Conservation (phyloP, 106 monocot genomes). For the Vanilla planifolia region DNA sequence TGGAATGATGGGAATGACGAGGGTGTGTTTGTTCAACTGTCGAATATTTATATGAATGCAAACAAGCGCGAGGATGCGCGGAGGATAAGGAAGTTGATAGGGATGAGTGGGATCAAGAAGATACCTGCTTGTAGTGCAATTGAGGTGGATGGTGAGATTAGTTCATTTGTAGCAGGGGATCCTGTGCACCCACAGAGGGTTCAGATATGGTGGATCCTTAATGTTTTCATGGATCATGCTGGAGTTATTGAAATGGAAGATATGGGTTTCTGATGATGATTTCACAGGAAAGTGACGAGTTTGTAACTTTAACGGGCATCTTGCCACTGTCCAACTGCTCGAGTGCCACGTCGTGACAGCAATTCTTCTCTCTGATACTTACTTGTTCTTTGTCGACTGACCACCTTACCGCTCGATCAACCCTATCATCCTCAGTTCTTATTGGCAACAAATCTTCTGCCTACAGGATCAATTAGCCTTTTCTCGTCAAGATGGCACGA, state of each 20-base stretch:
- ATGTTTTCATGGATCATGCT: constrained; percentile 28
- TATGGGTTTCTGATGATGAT: neutral
- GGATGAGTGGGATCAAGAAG: constrained; percentile 41
- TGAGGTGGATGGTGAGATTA: constrained; percentile 35
- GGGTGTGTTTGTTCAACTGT: constrained; percentile 55
- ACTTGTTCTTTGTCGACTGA: too few relatives aligned
- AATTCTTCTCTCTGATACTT: too few relatives aligned
- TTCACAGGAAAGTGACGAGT: too few relatives aligned
- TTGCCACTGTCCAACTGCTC: too few relatives aligned
- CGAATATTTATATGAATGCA: constrained; percentile 46
- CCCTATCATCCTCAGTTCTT: too few relatives aligned
- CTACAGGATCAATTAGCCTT: too few relatives aligned
- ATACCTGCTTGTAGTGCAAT: constrained; percentile 39
- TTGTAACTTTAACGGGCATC: too few relatives aligned
- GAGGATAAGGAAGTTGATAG: constrained; percentile 44
- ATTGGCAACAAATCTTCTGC: too few relatives aligned
- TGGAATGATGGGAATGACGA: constrained; percentile 32
- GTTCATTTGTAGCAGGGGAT: constrained; percentile 60
- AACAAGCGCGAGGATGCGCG: constrained; percentile 42
- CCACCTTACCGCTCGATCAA: too few relatives aligned
- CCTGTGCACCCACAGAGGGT: constrained; percentile 24
- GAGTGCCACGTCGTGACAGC: too few relatives aligned
- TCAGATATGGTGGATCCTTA: constrained; percentile 32
- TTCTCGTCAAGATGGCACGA: too few relatives aligned
- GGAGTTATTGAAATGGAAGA: neutral